phyloP scores from a whole-genome alignment of 1,284 basidiomycete genomes.

The Austroboletus novae-zelandiae region DNA sequence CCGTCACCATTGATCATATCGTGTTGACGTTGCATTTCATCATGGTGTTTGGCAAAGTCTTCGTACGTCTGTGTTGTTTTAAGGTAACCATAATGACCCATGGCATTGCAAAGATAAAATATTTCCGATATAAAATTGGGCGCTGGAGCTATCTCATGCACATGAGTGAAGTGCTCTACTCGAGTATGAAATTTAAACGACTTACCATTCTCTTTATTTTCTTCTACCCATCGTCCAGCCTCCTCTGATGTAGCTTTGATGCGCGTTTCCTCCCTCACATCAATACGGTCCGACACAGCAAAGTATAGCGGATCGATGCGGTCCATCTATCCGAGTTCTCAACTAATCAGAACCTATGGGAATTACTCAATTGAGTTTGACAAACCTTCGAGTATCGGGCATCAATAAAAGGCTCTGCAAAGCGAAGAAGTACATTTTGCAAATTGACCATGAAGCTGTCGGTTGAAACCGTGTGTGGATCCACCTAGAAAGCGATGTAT shows the following conservation, averaged over 20 bases:
- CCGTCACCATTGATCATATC: constrained; percentile 77
- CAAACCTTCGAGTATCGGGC: constrained; percentile 82
- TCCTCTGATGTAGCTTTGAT: constrained; percentile 89
- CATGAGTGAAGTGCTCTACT: background rate
- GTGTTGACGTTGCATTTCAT: constrained; percentile 77
- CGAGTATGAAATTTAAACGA: background rate
- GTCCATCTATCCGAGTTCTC: constrained; percentile 63
- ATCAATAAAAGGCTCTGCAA: constrained; percentile 98
- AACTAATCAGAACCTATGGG: background rate
- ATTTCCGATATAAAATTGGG: constrained; percentile 96
- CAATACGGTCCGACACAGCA: constrained; percentile 66
- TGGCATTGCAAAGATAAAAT: constrained; percentile 85
- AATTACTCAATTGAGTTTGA: background rate
- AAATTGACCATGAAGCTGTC: constrained; percentile 95
- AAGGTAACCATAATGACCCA: constrained; percentile 84
- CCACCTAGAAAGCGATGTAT: constrained; percentile 51
- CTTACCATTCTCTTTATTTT: constrained; percentile 47
- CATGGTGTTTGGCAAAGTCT: constrained; percentile 67
- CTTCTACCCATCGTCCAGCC: constrained; percentile 67
- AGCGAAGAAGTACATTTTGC: constrained; percentile 77
- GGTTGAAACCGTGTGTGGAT: constrained; percentile 80
- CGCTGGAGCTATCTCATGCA: constrained; percentile 38
- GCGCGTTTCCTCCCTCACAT: constrained; percentile 84
- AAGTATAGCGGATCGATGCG: constrained; percentile 88
- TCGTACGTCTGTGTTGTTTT: constrained; percentile 77